phyloP scores from a whole-genome alignment of 1,284 basidiomycete species.

The Ustanciosporium gigantosporum region DNA sequence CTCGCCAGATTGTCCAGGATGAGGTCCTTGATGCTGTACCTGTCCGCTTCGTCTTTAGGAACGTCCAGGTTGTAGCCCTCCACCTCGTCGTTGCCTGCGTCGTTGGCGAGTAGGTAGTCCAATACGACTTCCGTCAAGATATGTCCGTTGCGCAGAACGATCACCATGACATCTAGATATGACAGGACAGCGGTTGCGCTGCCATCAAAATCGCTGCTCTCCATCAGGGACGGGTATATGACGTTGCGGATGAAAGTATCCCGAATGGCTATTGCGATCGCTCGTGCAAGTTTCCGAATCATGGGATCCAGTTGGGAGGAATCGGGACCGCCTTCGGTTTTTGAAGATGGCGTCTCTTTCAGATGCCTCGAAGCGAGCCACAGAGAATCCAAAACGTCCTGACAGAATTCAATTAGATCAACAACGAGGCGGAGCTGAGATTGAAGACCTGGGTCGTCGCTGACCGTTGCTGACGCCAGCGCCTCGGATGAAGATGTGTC shows the following conservation, averaged over 20 bases:
- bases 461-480: slow-evolving; percentile 61
- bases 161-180: slow-evolving; percentile 74
- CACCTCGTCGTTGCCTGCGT: not conserved
- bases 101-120: slow-evolving; percentile 29
- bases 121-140: slow-evolving; percentile 45
- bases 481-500: slow-evolving; percentile 7
- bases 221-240: slow-evolving; percentile 87
- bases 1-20: slow-evolving; percentile 37
- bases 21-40: slow-evolving; percentile 47
- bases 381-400: slow-evolving; percentile 69
- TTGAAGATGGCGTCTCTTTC: slow-evolving; percentile 2
- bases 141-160: slow-evolving; percentile 42
- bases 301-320: slow-evolving; percentile 13
- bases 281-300: slow-evolving; percentile 25
- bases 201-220: slow-evolving; percentile 88
- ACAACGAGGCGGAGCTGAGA: slow-evolving; percentile 82
- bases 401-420: slow-evolving; percentile 85
- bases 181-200: slow-evolving; percentile 94
- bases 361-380: slow-evolving; percentile 20
- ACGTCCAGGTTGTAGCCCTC: slow-evolving; percentile 8
- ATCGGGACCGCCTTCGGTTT: not conserved
- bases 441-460: slow-evolving; percentile 71
- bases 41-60: slow-evolving; percentile 18
- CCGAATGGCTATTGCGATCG: slow-evolving; percentile 67
- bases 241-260: slow-evolving; percentile 90